Base-by-base conservation (phyloP, 768 basidiomycete genomes). In the Boletus edulis region DNA sequence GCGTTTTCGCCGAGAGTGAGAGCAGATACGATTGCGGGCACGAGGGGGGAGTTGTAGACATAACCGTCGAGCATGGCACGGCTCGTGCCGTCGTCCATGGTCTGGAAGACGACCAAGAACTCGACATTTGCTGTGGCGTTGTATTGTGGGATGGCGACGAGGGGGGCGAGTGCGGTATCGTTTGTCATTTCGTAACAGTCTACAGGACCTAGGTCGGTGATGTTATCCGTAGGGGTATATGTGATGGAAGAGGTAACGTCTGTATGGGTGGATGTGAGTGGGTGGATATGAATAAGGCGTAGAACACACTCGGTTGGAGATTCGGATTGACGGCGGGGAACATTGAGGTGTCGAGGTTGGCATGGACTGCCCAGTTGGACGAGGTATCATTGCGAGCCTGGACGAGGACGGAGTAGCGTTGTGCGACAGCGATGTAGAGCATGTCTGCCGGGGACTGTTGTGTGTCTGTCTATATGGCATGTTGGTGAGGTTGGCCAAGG, bases 321-420 rank as follows among this genome's bases (percentile, higher is more conserved):
- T 76, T 72, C 24, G 78, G 75, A 0, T 29, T 29, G 96, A 93
- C 14, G 94, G 74, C 0, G 49, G 76, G 69, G 70, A 97, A 98
- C 94, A 95, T 96, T 57, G 75, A 76, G 0, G 81, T 81, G 67
- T 95, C 91, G 83, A 98, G 91, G 76, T 94, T 91, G 6, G 89
- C 89, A 65, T 94, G 91, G 55, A 99, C 84, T 48, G 82, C 84
- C 86, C 86, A 98, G 76, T 99, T 97, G 20, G 81, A 75, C 3
- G 80, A 74, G 0, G 87, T 89, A 59, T 94, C 90, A 71, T 95
- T 95, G 46, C 88, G 83, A 11, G 96, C 95, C 12, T 87, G 87
- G 49, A 99, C 91, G 32, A 98, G 84, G 39, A 99, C 77, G 0
- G 94, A 95, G 72, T 96, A 97, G 18, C 96, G 85, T 70, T 98